Conservation (phyloP, 345 rosid genomes). For the Balakata baccata region DNA sequence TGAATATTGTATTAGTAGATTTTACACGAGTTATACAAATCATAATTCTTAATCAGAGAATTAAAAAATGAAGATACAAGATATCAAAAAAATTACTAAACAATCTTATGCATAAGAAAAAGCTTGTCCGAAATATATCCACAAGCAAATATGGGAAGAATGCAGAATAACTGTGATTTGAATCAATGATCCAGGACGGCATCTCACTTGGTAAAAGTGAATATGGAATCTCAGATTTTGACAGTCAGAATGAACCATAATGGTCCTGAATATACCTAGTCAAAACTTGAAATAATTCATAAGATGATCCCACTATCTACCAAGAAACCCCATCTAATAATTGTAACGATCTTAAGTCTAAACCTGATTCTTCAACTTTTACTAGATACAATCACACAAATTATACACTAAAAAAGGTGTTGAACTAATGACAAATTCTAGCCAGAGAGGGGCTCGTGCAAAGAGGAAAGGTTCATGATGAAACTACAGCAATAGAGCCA, state of each 20-base stretch:
- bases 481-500: not conserved
- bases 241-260: not conserved
- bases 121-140: too few species aligned
- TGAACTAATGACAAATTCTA: not conserved
- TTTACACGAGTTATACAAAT: too few species aligned
- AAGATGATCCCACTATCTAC: not conserved
- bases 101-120: too few species aligned
- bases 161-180: too few species aligned
- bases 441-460: not conserved
- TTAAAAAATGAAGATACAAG: too few species aligned
- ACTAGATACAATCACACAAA: not conserved
- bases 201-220: not conserved
- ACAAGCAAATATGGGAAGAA: too few species aligned
- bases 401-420: too few species aligned
- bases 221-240: not conserved
- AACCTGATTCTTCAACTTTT: not conserved
- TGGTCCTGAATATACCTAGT: not conserved
- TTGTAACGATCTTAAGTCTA: too few species aligned
- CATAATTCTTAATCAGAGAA: too few species aligned
- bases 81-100: too few species aligned
- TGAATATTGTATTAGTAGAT: too few species aligned
- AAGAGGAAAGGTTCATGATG: not conserved
- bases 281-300: not conserved
- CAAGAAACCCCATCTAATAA: not conserved
- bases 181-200: too few species aligned